Evolutionary conservation across 192 early-diverging fungal species (phyloP), one percentile per base, ranked within the genome.

Genomic region (Backusella liffmaniae): DNA sequence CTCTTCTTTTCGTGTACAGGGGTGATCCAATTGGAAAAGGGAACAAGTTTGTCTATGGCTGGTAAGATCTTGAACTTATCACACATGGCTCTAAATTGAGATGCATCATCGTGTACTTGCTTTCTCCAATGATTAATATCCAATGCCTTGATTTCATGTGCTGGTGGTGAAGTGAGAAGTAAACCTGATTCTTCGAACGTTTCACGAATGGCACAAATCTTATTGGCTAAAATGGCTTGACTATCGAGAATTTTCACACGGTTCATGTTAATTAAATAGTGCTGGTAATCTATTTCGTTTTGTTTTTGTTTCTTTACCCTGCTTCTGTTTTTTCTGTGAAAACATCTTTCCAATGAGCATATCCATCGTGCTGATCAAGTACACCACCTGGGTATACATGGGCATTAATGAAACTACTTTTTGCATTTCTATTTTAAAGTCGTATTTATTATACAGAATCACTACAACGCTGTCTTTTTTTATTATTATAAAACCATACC

Each of bases 171-270:
- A n/a, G 84, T 76, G 9, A 96, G 78, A 18, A 90, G 74, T 26
- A 95, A 75, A 0, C 93, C 93, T 18, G 89, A 89, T 76, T 96
- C 95, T 79, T 96, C 95, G 76, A 89, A 92, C 0, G 95, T 94
- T 79, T 96, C 92, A 49, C 93, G 88, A 21, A 93, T 81, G 1
- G 93, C 93, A 70, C 91, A 92, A 16, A 89, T 81, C 34, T 82
- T 84, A 70, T 82, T 84, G 29, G 84, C 78, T 21, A 86, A 77
- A 15, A 59, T 56, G 4, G 53, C 21, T 41, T 71, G n/a, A 21
- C 75, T 73, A 62, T 16, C 32, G 4, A 15, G n/a, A 12, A 56
- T 46, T 41, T 67, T 62, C 74, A 77, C 23, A 26, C 12, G 39
- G 23, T 18, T 67, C 29, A 18, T 30, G 32, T 67, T 29, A 16